phyloP scores from a whole-genome alignment of 495 filamentous ascomycete genomes.

The Staphylotrichum longicolle region DNA sequence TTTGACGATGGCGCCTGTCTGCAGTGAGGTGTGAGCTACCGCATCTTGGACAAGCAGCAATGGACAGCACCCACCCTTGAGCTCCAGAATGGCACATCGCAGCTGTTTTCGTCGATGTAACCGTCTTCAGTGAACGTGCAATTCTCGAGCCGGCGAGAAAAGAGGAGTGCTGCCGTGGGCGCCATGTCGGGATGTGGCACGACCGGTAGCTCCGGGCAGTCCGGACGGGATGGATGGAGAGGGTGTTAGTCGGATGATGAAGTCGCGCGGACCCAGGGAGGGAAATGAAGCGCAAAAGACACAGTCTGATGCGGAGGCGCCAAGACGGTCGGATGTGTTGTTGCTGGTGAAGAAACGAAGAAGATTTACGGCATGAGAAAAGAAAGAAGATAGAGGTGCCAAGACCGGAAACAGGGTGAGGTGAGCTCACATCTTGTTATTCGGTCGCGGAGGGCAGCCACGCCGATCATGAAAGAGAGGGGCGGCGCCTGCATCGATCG shows the following conservation, averaged over 20 bases:
- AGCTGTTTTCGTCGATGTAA: slow-evolving; percentile 37
- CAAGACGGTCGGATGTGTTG: background rate
- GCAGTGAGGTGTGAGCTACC: slow-evolving; percentile 2
- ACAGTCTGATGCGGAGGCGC: background rate
- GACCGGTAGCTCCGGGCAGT: slow-evolving; percentile 1
- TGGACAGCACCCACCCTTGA: slow-evolving; percentile 37
- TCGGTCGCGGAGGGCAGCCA: background rate
- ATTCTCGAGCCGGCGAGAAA: slow-evolving; percentile 18
- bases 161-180: slow-evolving; percentile 12
- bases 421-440: slow-evolving; percentile 5
- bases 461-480: slow-evolving; percentile 6
- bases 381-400: slow-evolving; percentile 5
- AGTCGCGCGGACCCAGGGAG: background rate
- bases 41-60: background rate
- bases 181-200: slow-evolving; percentile 13
- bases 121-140: slow-evolving; percentile 28
- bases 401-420: slow-evolving; percentile 7
- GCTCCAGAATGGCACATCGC: slow-evolving; percentile 46
- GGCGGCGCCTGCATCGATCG: slow-evolving; percentile 5
- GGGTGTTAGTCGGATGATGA: background rate
- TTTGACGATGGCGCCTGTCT: slow-evolving; percentile 63
- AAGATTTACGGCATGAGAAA: background rate
- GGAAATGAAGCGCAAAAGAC: background rate
- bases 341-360: background rate
- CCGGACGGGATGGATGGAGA: background rate